phyloP scores from a whole-genome alignment of 2,329 filamentous ascomycete genomes.

The Talaromyces albobiverticillius region DNA sequence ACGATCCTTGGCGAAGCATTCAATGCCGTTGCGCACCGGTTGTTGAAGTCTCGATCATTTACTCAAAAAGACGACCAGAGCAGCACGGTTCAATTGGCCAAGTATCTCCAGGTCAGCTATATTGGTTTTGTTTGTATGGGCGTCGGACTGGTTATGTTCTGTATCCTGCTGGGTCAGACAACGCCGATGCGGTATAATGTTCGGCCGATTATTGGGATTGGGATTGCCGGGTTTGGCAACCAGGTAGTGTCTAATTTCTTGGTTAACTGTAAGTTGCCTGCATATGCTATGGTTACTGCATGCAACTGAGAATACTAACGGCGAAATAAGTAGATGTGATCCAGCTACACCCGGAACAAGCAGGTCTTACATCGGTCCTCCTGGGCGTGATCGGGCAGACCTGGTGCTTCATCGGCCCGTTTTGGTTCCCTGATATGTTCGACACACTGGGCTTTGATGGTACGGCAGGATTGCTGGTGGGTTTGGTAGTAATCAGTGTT shows the following conservation, averaged over 20 bases:
- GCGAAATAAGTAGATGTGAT: conserved; percentile 42
- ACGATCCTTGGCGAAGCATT: background rate
- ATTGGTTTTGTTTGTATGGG: conserved; percentile 29
- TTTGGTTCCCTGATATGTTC: conserved; percentile 27
- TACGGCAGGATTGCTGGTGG: conserved; percentile 4
- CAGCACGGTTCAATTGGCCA: background rate
- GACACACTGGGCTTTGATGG: background rate
- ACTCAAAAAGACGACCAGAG: background rate
- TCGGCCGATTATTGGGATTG: conserved; percentile 54
- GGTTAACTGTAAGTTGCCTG: conserved; percentile 48
- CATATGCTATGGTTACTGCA: too few species aligned
- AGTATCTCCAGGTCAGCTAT: background rate
- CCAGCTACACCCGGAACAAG: conserved; percentile 55
- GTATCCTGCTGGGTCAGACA: conserved; percentile 50
- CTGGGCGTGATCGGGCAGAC: conserved; percentile 53
- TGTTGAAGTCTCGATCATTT: background rate
- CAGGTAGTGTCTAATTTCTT: conserved; percentile 61
- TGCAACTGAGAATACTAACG: background rate
- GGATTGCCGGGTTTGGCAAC: conserved; percentile 53
- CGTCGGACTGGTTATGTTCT: conserved; percentile 55
- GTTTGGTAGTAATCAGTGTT: conserved; percentile 2
- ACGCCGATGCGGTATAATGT: conserved; percentile 49
- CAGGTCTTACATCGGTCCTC: conserved; percentile 58
- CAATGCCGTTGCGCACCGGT: background rate
- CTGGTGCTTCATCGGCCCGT: conserved; percentile 35